A percentile compares a stretch with the other conserved stretches of the same genome.
phyloP scores from a whole-genome alignment of 1,284 basidiomycete genomes.

The Ustilago tritici region DNA sequence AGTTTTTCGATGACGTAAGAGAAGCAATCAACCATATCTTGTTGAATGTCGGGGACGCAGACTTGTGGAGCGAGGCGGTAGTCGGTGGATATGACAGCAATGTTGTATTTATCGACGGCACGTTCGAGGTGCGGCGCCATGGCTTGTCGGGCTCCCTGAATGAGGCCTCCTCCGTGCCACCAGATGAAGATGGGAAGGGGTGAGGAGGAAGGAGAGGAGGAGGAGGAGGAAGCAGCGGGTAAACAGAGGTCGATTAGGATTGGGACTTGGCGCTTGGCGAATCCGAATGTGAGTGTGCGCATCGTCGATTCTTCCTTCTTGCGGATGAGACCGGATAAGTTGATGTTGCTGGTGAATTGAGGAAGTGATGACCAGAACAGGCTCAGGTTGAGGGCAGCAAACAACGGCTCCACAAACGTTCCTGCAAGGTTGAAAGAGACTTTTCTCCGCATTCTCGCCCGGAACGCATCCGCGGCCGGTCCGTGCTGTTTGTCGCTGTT shows the following conservation, averaged over 20 bases:
- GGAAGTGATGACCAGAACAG: neutral
- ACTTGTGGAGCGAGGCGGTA: conserved; percentile 54
- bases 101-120: conserved; percentile 46
- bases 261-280: conserved; percentile 38
- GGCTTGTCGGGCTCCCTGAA: conserved; percentile 46
- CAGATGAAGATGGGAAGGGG: conserved; percentile 50
- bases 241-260: conserved; percentile 47
- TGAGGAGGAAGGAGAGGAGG: neutral
- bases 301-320: neutral
- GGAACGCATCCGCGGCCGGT: conserved; percentile 33
- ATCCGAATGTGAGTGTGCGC: conserved; percentile 45
- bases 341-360: neutral
- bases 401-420: conserved; percentile 21
- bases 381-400: too few species aligned
- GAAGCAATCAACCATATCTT: conserved; percentile 49
- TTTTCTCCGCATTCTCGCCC: conserved; percentile 12
- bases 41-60: conserved; percentile 43
- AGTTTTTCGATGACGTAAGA: conserved; percentile 40
- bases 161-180: conserved; percentile 54
- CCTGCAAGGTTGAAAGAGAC: neutral
- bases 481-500: conserved; percentile 17
- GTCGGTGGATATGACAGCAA: conserved; percentile 52
- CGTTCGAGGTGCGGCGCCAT: conserved; percentile 49
- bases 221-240: conserved; percentile 25
- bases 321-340: too few species aligned